Conservation (phyloP, 345 rosid species). For the Eucalyptus cladocalyx region DNA sequence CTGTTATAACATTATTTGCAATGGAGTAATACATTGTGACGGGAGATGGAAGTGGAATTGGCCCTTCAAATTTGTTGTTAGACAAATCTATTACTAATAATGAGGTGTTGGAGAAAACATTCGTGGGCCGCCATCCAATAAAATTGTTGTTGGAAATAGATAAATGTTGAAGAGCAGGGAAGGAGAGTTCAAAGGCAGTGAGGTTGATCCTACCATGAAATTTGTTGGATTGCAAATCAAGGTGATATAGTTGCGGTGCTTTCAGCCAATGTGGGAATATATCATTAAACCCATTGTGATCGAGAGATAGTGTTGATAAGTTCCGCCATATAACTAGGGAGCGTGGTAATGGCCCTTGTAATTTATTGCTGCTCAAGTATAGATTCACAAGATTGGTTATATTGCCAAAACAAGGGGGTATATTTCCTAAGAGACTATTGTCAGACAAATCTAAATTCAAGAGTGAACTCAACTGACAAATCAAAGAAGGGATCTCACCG, state of each 20-base stretch:
- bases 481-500: too few relatives aligned
- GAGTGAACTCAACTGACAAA: too few relatives aligned
- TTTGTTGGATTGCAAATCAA: too few relatives aligned
- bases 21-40: too few relatives aligned
- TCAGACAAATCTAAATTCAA: accelerated
- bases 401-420: neutral
- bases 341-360: neutral
- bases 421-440: neutral
- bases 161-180: accelerated
- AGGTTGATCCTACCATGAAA: too few relatives aligned
- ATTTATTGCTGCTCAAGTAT: neutral
- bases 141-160: too few relatives aligned
- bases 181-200: too few relatives aligned
- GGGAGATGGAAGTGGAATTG: accelerated
- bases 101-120: too few relatives aligned
- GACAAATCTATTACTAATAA: accelerated
- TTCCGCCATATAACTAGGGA: neutral
- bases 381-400: accelerated
- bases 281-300: too few relatives aligned
- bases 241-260: accelerated
- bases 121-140: accelerated
- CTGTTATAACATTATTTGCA: accelerated
- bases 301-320: accelerated
- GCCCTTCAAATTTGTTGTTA: too few relatives aligned
- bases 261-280: too few relatives aligned